These are phyloP conservation scores for Talaromyces trachyspermus DNA, from an alignment of 495 filamentous ascomycete genomes.

Conservation along the genomic window DNA sequence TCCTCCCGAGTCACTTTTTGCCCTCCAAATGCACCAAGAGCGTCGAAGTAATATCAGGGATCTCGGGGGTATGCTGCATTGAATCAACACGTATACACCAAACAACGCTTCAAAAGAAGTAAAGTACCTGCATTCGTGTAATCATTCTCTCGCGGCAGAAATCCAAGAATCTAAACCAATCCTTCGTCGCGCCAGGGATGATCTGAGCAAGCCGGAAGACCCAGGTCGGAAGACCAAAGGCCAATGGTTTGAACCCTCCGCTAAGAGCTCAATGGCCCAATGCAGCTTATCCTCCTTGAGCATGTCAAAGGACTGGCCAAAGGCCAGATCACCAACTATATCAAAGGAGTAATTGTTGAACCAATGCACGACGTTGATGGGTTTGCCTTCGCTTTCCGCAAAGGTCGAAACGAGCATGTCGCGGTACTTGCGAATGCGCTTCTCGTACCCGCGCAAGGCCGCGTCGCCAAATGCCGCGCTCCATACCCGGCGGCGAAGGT, in stretches of 20 bases:
- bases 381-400: constrained; percentile 9
- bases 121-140: constrained; percentile 13
- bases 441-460: constrained; percentile 28
- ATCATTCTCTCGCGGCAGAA: constrained; percentile 14
- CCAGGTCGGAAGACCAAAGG: constrained; percentile 29
- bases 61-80: constrained; percentile 20
- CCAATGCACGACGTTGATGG: constrained; percentile 31
- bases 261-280: constrained; percentile 20
- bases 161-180: constrained; percentile 26
- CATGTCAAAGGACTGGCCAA: constrained; percentile 38
- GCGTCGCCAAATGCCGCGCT: constrained; percentile 25
- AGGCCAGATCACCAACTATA: constrained; percentile 43
- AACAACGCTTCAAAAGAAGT: background rate
- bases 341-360: constrained; percentile 43
- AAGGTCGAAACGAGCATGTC: constrained; percentile 18
- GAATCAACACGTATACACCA: background rate
- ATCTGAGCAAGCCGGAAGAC: constrained; percentile 20
- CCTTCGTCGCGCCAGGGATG: constrained; percentile 19
- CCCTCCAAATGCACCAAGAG: constrained; percentile 20
- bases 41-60: constrained; percentile 25
- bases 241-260: constrained; percentile 19
- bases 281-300: constrained; percentile 26
- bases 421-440: constrained; percentile 15
- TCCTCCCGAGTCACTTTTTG: constrained; percentile 16
- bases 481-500: constrained; percentile 27